Percentiles rank a stretch among this genome's conserved stretches.
Evolutionary conservation across 78 protist genomes (phyloP).

Genomic region (Tieghemostelium lacteum): DNA sequence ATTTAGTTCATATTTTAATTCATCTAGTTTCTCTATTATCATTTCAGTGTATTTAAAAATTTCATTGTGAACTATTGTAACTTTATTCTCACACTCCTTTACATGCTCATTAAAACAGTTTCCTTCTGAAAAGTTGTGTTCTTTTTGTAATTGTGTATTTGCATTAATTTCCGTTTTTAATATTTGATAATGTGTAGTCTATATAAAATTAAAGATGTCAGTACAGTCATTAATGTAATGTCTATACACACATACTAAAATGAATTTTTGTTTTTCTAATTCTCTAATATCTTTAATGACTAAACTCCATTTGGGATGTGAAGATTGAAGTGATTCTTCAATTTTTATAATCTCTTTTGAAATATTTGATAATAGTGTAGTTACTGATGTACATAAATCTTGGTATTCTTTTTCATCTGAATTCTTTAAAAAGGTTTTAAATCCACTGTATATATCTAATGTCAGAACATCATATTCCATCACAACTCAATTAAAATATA

Average conservation of each 20-base stretch:
- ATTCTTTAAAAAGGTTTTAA: conserved; percentile 29
- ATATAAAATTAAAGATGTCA: background rate
- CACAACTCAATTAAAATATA: background rate
- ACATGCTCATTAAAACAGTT: conserved; percentile 62
- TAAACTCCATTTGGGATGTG: conserved; percentile 20
- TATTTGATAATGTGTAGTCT: conserved; percentile 63
- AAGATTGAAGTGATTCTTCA: conserved; percentile 3
- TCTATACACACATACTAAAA: conserved; percentile 12
- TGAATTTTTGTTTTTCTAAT: conserved; percentile 39
- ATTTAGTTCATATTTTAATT: conserved; percentile 46
- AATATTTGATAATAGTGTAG: conserved; percentile 19
- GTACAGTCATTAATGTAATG: background rate
- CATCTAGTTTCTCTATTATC: conserved; percentile 52
- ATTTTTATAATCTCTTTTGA: conserved; percentile 56
- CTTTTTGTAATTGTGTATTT: conserved; percentile 19
- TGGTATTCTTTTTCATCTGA: conserved; percentile 35
- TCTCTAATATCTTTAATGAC: conserved; percentile 34
- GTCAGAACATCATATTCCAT: background rate
- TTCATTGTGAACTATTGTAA: background rate
- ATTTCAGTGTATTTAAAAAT: background rate
- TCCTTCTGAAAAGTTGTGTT: conserved; percentile 3
- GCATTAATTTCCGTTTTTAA: conserved; percentile 43
- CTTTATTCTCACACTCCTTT: conserved; percentile 32
- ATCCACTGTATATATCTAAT: background rate
- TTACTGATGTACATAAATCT: conserved; percentile 19